phyloP scores from a whole-genome alignment of 139 green algal genomes.

The Zygnema circumcarinatum region DNA sequence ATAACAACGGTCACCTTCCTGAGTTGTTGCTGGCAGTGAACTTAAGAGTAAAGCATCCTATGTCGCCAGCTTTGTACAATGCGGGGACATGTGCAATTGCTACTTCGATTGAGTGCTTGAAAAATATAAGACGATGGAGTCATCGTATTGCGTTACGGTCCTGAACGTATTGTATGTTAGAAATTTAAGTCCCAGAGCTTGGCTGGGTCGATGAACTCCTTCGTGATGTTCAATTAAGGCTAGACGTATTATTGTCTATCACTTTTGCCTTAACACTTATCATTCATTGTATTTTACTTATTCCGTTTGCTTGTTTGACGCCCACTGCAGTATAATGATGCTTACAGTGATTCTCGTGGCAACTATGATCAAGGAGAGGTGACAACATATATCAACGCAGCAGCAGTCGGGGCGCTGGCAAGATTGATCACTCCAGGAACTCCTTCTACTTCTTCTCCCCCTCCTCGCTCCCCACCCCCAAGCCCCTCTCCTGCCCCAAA shows the following conservation, averaged over 20 bases:
- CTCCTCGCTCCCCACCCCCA: too few relatives aligned
- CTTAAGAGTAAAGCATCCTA: not conserved
- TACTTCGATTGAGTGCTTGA: too few relatives aligned
- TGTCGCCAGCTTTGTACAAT: not conserved
- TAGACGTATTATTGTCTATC: constrained; percentile 21
- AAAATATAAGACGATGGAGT: too few relatives aligned
- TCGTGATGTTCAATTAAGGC: constrained; percentile 1
- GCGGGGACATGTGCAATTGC: not conserved
- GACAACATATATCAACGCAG: constrained; percentile 55
- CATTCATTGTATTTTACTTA: constrained; percentile 6
- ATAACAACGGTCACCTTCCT: not conserved
- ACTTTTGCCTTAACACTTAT: too few relatives aligned
- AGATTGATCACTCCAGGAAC: not conserved
- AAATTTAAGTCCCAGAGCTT: not conserved
- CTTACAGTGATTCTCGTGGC: constrained; percentile 19
- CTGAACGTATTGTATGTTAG: not conserved
- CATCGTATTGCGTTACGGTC: too few relatives aligned
- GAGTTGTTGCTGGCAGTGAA: not conserved
- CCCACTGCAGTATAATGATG: constrained; percentile 21
- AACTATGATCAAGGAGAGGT: constrained; percentile 52
- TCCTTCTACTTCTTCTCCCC: not conserved
- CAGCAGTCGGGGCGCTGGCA: constrained; percentile 22
- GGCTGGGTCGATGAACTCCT: not conserved
- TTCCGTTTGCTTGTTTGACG: constrained; percentile 14
- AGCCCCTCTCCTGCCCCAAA: not conserved